Evolutionary conservation across 106 monocot genomes (phyloP), one percentile per base, ranked within the genome.

Genomic region (Acanthochlamys bracteata): DNA sequence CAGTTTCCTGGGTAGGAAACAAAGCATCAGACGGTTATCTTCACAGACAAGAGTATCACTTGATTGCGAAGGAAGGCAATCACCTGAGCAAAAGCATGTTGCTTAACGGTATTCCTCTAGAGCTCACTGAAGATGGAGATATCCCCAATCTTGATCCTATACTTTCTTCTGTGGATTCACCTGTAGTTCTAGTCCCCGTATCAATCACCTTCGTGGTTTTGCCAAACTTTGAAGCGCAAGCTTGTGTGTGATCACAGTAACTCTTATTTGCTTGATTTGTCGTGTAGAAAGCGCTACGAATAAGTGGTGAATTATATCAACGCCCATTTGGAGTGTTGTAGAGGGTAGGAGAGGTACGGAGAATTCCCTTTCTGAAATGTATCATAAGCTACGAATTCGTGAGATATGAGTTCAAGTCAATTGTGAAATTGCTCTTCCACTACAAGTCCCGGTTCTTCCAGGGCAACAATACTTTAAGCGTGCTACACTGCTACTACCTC

Each of bases 191-290:
- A 17, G 13, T 12, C 21, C 62, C 62, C 19, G 10, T 20, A 1
- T 41, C 62, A 20, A 63, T 63, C 3, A 40, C 62, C 39, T 63
- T 54, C 19, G 53, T 54, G 10, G 53, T 54, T 16, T 54, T 54
- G 53, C 53, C 53, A 54, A 54, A 54, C 53, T 54, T 54, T 54
- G 53, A 54, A n/a, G 53, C 53, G 11, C 53, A 54, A 54, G 53
- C 53, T 54, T 54, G 53, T 54, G 53, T 6, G 19, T 54, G 53
- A 54, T 54, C 14, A 33, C 9, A 24, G 4, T 47, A 60, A 14
- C 16, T 24, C 2, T 0, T 3, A 61, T 61, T 16, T 61, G n/a
- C n/a, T n/a, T n/a, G n/a, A n/a, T n/a, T n/a, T n/a, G n/a, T n/a
- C n/a, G n/a, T n/a, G n/a, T n/a, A n/a, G n/a, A n/a, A n/a, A n/a